Conservation (phyloP, 768 basidiomycete genomes). For the Tricholoma sp. region DNA sequence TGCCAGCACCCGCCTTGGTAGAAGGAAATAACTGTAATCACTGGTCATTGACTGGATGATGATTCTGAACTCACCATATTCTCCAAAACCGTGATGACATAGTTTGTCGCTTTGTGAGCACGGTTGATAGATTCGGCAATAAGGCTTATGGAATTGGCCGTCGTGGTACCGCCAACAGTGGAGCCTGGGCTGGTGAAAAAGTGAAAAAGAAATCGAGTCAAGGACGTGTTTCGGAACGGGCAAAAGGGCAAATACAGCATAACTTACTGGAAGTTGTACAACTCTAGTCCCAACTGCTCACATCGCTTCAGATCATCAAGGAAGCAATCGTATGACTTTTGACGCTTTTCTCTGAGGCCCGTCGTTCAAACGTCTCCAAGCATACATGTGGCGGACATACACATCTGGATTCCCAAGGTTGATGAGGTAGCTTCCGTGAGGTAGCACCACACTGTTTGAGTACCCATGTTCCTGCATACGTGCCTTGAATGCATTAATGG, state of each 20-base stretch:
- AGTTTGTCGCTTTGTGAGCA: slow-evolving; percentile 56
- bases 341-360: slow-evolving; percentile 48
- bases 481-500: slow-evolving; percentile 53
- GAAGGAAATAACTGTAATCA: neutral
- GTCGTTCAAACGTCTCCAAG: neutral
- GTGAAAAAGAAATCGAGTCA: neutral
- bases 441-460: slow-evolving; percentile 56
- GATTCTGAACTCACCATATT: slow-evolving; percentile 57
- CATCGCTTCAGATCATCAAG: slow-evolving; percentile 78
- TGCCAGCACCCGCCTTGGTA: slow-evolving; percentile 69
- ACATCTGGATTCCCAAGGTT: slow-evolving; percentile 78
- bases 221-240: neutral
- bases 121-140: slow-evolving; percentile 74
- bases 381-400: slow-evolving; percentile 34
- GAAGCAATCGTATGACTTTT: slow-evolving; percentile 76
- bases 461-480: slow-evolving; percentile 62
- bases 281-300: slow-evolving; percentile 63
- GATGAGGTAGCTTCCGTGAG: slow-evolving; percentile 83
- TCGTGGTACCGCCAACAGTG: slow-evolving; percentile 64
- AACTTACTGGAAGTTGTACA: slow-evolving; percentile 87
- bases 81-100: slow-evolving; percentile 66
- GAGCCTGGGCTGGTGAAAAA: slow-evolving; percentile 59
- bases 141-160: slow-evolving; percentile 52
- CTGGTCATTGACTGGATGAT: neutral
- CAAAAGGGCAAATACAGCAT: neutral